Evolutionary conservation across 176 grass and related monocot genomes (phyloP), one percentile per base, ranked within the genome.

Genomic region (Oryza brachyantha): DNA sequence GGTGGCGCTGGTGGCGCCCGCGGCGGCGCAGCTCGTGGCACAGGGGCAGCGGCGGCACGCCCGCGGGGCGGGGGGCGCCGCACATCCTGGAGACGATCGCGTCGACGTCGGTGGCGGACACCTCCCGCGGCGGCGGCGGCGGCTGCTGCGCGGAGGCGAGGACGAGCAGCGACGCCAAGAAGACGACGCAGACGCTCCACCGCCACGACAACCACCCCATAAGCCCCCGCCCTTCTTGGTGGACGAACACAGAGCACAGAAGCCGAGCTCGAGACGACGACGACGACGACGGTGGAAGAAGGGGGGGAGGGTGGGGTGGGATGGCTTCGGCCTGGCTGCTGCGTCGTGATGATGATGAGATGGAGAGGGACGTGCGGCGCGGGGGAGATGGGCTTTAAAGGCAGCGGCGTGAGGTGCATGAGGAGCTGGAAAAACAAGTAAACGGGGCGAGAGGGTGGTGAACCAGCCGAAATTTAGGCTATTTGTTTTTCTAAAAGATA

Each of bases 321-420:
- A 50, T 50, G 46, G 46, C 14, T 50, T 50, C n/a, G 31, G 31
- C 31, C 4, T 32, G 46, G 17, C 5, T 19, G 46, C 14, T 21
- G 19, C 6, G 16, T n/a, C n/a, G n/a, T n/a, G n/a, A n/a, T 52
- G 62, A 57, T 43, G 58, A 21, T 11, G 54, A 11, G 67, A 46
- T 10, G 83, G 83, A 87, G 74, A 76, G 74, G 48, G 84, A 73
- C 66, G 79, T 14, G 88, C 29, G 29, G 65, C 28, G 52, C 65
- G 68, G 26, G 59, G 77, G 64, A 16, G 81, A 68, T 84, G 83
- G 80, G 82, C 70, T 92, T 92, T 92, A 90, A 92, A 84, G 37
- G 79, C 45, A 27, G 55, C 14, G 37, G 90, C 87, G 48, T 86
- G 90, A 90, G 84, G 83, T 63, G 78, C 87, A 88, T 92, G 90